A percentile compares a stretch with the other conserved stretches of the same genome.
phyloP scores from a whole-genome alignment of 2,329 filamentous ascomycete species.

The Tolypocladium pustulatum region DNA sequence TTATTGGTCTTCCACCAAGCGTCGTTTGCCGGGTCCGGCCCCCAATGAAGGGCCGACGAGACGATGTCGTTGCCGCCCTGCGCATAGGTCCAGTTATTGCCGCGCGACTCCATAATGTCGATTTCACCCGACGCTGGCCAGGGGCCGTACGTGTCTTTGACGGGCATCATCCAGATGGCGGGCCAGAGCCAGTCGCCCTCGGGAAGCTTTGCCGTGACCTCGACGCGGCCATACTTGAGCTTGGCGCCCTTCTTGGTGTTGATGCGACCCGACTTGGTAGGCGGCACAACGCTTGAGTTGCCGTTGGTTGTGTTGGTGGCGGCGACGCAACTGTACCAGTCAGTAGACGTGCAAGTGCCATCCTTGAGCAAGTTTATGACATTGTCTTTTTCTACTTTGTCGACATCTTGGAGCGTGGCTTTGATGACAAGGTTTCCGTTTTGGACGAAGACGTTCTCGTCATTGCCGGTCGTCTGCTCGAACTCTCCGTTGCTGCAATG shows the following conservation, averaged over 20 bases:
- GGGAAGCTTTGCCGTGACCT: conserved; percentile 68
- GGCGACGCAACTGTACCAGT: conserved; percentile 49
- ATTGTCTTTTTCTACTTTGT: conserved; percentile 54
- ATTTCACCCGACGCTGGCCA: conserved; percentile 80
- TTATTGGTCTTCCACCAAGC: conserved; percentile 78
- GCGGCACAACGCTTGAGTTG: conserved; percentile 67
- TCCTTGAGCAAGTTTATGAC: conserved; percentile 57
- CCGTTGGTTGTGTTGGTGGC: conserved; percentile 60
- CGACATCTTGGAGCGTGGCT: conserved; percentile 63
- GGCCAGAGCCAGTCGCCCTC: conserved; percentile 82
- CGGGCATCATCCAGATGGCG: conserved; percentile 84
- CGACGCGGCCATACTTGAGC: conserved; percentile 73
- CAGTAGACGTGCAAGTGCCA: conserved; percentile 56
- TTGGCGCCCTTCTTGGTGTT: conserved; percentile 59
- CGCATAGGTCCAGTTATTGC: conserved; percentile 68
- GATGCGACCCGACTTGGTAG: conserved; percentile 67
- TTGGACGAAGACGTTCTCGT: conserved; percentile 66
- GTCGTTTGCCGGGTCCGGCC: conserved; percentile 60
- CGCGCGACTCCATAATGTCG: conserved; percentile 70
- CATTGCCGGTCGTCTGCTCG: conserved; percentile 58
- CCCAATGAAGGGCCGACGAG: conserved; percentile 74
- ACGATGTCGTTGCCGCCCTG: conserved; percentile 75
- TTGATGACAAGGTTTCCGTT: conserved; percentile 63
- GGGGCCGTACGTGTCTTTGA: conserved; percentile 57
- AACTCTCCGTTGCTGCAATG: conserved; percentile 66